These are phyloP conservation scores for Candida nemodendra DNA, from an alignment of 805 yeast species.

Conservation along the genomic window DNA sequence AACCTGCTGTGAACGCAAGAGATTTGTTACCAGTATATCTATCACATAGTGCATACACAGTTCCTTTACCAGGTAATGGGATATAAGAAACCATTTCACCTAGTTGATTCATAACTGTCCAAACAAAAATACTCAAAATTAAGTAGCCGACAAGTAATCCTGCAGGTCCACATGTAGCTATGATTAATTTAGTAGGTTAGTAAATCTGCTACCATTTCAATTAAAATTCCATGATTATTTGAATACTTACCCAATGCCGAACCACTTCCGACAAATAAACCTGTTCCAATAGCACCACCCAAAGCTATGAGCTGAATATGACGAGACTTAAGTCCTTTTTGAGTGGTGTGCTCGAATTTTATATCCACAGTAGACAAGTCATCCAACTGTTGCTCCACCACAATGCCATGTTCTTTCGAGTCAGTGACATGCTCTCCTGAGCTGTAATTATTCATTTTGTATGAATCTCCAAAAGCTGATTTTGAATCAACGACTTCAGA, in stretches of 20 bases:
- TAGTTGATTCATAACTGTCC: slow-evolving; percentile 59
- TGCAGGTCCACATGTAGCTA: slow-evolving; percentile 34
- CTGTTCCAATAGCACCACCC: slow-evolving; percentile 72
- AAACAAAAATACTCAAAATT: slow-evolving; percentile 61
- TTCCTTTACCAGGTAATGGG: slow-evolving; percentile 64
- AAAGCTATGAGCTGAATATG: slow-evolving; percentile 64
- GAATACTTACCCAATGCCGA: slow-evolving; percentile 17
- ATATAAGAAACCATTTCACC: slow-evolving; percentile 68
- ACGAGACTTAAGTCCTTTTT: slow-evolving; percentile 44
- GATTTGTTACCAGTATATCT: slow-evolving; percentile 46
- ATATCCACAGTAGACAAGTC: too few species aligned
- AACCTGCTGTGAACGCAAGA: slow-evolving; percentile 58
- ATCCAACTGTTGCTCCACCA: slow-evolving; percentile 1
- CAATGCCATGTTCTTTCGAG: too few species aligned
- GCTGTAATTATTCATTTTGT: too few species aligned
- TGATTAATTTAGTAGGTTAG: slow-evolving; percentile 8
- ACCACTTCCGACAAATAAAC: slow-evolving; percentile 49
- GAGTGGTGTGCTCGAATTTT: slow-evolving; percentile 25
- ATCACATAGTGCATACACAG: slow-evolving; percentile 47
- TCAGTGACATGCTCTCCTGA: too few species aligned
- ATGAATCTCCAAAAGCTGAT: too few species aligned
- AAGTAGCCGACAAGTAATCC: slow-evolving; percentile 60
- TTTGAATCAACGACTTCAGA: too few species aligned
- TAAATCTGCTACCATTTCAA: neutral
- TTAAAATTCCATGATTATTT: too few species aligned